Evolutionary conservation across 805 yeast species (phyloP).

Genomic region (Helenozyma rhizophorensis): DNA sequence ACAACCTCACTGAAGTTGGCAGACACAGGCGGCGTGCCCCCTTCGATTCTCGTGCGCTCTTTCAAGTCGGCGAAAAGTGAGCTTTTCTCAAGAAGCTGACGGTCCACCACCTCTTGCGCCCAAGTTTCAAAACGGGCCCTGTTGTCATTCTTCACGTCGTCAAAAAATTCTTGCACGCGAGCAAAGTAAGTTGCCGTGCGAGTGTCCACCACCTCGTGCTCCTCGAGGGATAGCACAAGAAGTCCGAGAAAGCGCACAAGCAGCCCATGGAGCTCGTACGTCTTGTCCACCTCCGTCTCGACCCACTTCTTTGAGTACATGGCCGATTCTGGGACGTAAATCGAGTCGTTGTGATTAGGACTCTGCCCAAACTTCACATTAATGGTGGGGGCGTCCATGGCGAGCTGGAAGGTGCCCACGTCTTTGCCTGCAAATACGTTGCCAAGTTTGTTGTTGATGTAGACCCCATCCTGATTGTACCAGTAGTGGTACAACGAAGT

Average conservation of each 20-base stretch:
- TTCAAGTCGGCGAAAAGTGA: constrained; percentile 20
- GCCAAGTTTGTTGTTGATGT: constrained; percentile 32
- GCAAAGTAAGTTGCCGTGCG: constrained; percentile 20
- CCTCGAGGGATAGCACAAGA: constrained; percentile 31
- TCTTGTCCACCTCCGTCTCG: constrained; percentile 16
- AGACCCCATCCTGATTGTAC: constrained; percentile 27
- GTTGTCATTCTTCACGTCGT: constrained; percentile 13
- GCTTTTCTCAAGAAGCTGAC: constrained; percentile 16
- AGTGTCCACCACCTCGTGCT: constrained; percentile 35
- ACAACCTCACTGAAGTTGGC: constrained; percentile 14
- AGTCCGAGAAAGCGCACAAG: constrained; percentile 35
- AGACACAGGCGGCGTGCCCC: constrained; percentile 5
- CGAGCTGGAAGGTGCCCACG: constrained; percentile 29
- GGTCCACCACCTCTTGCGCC: constrained; percentile 16
- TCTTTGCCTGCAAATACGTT: constrained; percentile 20
- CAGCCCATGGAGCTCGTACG: constrained; percentile 32
- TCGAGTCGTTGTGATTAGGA: constrained; percentile 22
- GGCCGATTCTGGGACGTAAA: constrained; percentile 33
- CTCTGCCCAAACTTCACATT: constrained; percentile 31
- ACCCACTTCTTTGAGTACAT: constrained; percentile 32
- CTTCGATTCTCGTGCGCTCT: neutral
- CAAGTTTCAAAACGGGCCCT: constrained; percentile 14
- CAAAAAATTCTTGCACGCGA: constrained; percentile 15
- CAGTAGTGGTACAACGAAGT: constrained; percentile 33
- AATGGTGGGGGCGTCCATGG: constrained; percentile 25